phyloP scores from a whole-genome alignment of 768 basidiomycete genomes.

The Pleurotus ostreatus region DNA sequence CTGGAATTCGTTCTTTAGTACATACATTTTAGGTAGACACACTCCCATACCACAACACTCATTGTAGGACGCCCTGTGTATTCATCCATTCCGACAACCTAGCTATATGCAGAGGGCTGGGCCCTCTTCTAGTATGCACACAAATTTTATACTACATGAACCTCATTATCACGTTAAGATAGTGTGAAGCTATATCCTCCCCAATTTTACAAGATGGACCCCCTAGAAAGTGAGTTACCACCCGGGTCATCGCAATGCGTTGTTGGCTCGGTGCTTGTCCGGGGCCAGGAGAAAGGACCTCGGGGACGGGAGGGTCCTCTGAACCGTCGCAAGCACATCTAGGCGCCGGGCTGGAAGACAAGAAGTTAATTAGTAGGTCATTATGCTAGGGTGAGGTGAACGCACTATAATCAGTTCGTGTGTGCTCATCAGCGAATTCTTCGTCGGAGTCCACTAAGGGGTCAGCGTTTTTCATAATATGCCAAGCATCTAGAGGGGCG shows the following conservation, averaged over 20 bases:
- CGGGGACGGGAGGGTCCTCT: constrained; percentile 30
- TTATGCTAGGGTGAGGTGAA: constrained; percentile 8
- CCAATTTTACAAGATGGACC: neutral
- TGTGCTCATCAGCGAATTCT: constrained; percentile 60
- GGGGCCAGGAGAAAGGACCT: neutral
- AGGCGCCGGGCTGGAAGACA: constrained; percentile 42
- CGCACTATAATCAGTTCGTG: constrained; percentile 65
- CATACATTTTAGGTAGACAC: neutral
- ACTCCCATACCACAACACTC: neutral
- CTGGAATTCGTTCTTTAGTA: constrained; percentile 3
- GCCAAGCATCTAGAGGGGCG: constrained; percentile 63
- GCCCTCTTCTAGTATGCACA: neutral
- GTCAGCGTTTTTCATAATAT: constrained; percentile 55
- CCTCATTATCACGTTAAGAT: neutral
- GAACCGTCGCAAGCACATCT: constrained; percentile 47
- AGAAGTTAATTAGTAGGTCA: neutral
- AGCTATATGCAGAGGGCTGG: neutral
- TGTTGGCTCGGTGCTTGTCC: neutral
- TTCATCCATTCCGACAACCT: neutral
- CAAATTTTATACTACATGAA: neutral
- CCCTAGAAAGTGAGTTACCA: neutral
- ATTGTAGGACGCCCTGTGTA: constrained; percentile 7
- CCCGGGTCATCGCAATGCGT: neutral
- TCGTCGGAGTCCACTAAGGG: constrained; percentile 73
- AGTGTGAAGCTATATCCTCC: neutral